Evolutionary conservation across 1,284 basidiomycete species (phyloP).

Genomic region (Mycena citricolor): DNA sequence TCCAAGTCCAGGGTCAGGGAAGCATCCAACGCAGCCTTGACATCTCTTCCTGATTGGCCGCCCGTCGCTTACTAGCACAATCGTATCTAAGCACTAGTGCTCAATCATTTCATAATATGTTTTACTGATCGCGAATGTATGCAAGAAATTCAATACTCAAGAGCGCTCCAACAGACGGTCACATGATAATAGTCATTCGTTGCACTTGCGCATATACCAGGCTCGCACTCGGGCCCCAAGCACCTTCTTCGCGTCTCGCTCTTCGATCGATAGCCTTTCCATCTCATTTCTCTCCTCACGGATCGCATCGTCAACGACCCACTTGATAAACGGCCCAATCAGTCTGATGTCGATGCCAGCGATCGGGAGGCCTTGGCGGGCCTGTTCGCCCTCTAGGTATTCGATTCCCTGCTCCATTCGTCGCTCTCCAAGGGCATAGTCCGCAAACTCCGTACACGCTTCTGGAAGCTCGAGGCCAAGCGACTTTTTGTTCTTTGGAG

Average conservation of each 20-base stretch:
- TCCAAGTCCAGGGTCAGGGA: constrained; percentile 61
- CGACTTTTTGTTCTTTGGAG: constrained; percentile 8
- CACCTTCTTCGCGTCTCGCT: constrained; percentile 20
- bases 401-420: constrained; percentile 25
- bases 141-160: background rate
- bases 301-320: constrained; percentile 23
- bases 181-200: too few species aligned
- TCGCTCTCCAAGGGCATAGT: constrained; percentile 21
- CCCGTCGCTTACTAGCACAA: constrained; percentile 26
- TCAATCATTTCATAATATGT: too few species aligned
- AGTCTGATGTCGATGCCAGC: constrained; percentile 14
- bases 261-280: constrained; percentile 18
- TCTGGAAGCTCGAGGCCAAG: background rate
- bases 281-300: constrained; percentile 24
- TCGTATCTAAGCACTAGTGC: too few species aligned
- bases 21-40: constrained; percentile 58
- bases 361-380: constrained; percentile 9
- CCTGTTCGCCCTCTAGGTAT: constrained; percentile 22
- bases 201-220: constrained; percentile 19
- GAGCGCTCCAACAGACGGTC: background rate
- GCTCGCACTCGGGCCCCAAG: constrained; percentile 8
- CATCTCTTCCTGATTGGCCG: constrained; percentile 60
- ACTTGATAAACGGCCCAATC: constrained; percentile 22
- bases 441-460: constrained; percentile 14
- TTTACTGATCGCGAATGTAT: constrained; percentile 13